Conservation (phyloP, 2,329 filamentous ascomycete genomes). For the Penicillium sumatraense region DNA sequence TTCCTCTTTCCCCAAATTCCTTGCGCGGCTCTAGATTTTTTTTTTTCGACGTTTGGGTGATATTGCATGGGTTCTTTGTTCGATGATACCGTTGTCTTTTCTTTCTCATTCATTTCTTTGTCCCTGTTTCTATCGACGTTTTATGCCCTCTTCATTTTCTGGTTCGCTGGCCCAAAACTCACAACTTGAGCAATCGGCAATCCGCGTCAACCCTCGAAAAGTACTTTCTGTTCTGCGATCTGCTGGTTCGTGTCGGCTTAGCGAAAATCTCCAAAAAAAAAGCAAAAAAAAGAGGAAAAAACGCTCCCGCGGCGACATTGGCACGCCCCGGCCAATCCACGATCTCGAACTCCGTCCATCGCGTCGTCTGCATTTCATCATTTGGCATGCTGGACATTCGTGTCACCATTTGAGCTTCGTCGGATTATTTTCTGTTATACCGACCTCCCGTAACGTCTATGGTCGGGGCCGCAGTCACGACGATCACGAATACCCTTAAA, state of each 20-base stretch:
- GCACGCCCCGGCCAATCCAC: conserved; percentile 28
- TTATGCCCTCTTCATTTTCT: conserved; percentile 31
- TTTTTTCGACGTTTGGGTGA: conserved; percentile 26
- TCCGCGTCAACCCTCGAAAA: conserved; percentile 34
- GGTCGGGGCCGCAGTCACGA: conserved; percentile 38
- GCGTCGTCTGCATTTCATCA: neutral
- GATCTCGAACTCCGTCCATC: conserved; percentile 10
- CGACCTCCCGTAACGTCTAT: neutral
- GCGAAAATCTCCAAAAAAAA: conserved; percentile 34
- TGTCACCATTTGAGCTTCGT: conserved; percentile 11
- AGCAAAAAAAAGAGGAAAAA: conserved; percentile 38
- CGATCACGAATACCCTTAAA: conserved; percentile 39
- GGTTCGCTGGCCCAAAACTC: conserved; percentile 22
- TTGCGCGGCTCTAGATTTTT: conserved; percentile 30
- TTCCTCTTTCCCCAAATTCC: conserved; percentile 3
- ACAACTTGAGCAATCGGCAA: conserved; percentile 40
- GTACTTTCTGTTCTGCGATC: conserved; percentile 35
- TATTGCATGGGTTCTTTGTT: conserved; percentile 27
- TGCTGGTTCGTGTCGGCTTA: conserved; percentile 31
- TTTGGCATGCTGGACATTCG: neutral
- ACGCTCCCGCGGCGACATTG: conserved; percentile 34
- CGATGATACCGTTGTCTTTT: conserved; percentile 36
- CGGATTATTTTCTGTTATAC: conserved; percentile 18
- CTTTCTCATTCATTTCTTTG: conserved; percentile 22
- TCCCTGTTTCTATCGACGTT: conserved; percentile 26